Evolutionary conservation across 2,329 filamentous ascomycete genomes (phyloP), one percentile per base, ranked within the genome.

Genomic region (Botrytis tulipae): DNA sequence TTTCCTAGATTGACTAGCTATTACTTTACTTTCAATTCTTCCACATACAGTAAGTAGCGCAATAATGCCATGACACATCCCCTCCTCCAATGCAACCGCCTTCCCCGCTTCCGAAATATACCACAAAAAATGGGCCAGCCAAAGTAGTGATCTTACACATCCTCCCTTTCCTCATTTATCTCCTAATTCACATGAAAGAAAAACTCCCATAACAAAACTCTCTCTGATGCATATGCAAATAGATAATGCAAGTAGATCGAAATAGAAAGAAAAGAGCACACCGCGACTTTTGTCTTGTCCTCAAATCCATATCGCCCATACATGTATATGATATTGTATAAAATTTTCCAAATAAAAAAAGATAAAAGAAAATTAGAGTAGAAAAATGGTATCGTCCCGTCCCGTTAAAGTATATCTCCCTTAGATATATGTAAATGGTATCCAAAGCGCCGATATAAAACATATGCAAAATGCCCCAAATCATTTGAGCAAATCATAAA

Each of bases 311-410:
- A 32, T 42, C 40, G 12, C 37, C 35, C 37, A 68, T 42, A 57
- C 66, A 57, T 68, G n/a, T 57, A 37, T 54, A 67, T 42, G 66
- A 57, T 57, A 68, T 68, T 68, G 66, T 42, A 57, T 32, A 42
- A 57, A 37, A 32, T 32, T 42, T 68, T 68, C 10, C 22, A 48
- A 42, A 9, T 32, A 54, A 42, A 42, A 54, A 29, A 54, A 42
- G 9, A 7, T 8, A 42, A 25, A 40, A 57, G 20, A 57, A 32
- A 18, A 16, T 20, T 32, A 51, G 20, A 71, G 32, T 35, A 54
- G 35, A 69, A 72, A 68, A 72, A 35, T 72, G 71, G 71, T 72
- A 72, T 72, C 71, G 51, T 72, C 71, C 71, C 51, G 66, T 59
- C 46, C 71, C 62, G 48, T 72, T 59, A 60, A 32, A 32, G 32